Evolutionary conservation across 768 basidiomycete species (phyloP).

Genomic region (Strobilomyces echinocephalus): DNA sequence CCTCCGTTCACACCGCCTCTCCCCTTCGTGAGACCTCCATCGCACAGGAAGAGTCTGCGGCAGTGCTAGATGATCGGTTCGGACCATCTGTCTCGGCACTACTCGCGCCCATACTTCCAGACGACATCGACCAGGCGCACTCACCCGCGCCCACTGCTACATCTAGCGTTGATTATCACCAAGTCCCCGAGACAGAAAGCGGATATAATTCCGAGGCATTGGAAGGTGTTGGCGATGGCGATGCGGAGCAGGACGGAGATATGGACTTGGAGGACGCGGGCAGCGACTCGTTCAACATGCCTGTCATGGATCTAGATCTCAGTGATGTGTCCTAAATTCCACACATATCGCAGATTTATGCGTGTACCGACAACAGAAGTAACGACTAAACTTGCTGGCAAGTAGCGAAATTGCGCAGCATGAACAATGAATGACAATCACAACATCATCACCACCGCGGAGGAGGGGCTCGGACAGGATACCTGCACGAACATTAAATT

Average conservation of each 20-base stretch:
- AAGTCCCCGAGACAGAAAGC: conserved; percentile 42
- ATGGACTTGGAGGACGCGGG: conserved; percentile 18
- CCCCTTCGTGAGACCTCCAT: conserved; percentile 27
- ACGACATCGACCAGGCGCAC: conserved; percentile 33
- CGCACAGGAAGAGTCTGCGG: conserved; percentile 26
- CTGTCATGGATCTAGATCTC: conserved; percentile 28
- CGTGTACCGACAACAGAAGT: not conserved
- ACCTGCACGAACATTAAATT: conserved; percentile 30
- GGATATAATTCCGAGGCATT: conserved; percentile 52
- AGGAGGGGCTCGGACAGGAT: conserved; percentile 39
- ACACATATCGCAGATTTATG: not conserved
- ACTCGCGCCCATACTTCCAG: conserved; percentile 20
- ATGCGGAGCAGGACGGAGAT: conserved; percentile 25
- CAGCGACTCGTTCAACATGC: conserved; percentile 17
- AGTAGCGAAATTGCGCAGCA: not conserved
- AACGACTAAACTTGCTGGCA: not conserved
- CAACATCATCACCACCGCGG: conserved; percentile 32
- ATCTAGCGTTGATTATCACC: conserved; percentile 43
- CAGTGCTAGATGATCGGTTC: conserved; percentile 26
- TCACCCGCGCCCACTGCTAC: conserved; percentile 50
- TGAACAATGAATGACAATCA: not conserved
- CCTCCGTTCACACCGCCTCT: conserved; percentile 22
- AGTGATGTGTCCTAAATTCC: conserved; percentile 19
- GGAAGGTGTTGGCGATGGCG: conserved; percentile 28
- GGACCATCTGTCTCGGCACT: conserved; percentile 26